These are phyloP conservation scores for Zychaea mexicana DNA, from an alignment of 371 early-diverging fungal species.

Conservation along the genomic window DNA sequence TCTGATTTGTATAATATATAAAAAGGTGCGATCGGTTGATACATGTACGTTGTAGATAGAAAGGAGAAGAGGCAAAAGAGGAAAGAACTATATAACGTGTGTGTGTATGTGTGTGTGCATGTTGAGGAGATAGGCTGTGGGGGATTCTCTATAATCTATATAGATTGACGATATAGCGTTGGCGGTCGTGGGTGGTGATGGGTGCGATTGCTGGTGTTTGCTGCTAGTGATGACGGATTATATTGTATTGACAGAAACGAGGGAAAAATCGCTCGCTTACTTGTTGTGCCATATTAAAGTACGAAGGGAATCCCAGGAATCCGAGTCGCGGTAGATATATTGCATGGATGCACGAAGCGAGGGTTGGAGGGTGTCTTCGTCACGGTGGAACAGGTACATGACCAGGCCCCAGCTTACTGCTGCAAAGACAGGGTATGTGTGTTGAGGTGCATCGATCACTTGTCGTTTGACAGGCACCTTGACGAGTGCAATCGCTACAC, in stretches of 20 bases:
- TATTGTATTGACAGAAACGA: too few species aligned
- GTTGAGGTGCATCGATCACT: slow-evolving; percentile 71
- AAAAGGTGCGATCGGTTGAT: too few species aligned
- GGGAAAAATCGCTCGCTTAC: slow-evolving; percentile 43
- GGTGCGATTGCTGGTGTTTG: too few species aligned
- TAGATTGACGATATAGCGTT: too few species aligned
- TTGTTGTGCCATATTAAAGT: slow-evolving; percentile 90
- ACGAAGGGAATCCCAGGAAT: slow-evolving; percentile 76
- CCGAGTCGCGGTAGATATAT: slow-evolving; percentile 88
- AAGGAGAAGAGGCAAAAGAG: too few species aligned
- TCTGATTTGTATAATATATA: too few species aligned
- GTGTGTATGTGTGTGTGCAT: too few species aligned
- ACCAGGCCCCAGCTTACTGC: slow-evolving; percentile 96
- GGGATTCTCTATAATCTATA: neutral
- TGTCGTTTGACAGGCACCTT: slow-evolving; percentile 78
- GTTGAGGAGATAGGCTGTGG: too few species aligned
- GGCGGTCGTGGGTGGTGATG: too few species aligned
- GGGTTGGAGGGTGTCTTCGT: slow-evolving; percentile 88
- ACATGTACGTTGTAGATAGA: too few species aligned
- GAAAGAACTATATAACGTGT: too few species aligned
- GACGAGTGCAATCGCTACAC: slow-evolving; percentile 86
- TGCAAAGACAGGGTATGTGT: slow-evolving; percentile 90
- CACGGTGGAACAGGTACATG: slow-evolving; percentile 92
- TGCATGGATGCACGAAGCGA: slow-evolving; percentile 94
- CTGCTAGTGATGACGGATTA: too few species aligned